Evolutionary conservation across 768 basidiomycete genomes (phyloP), one percentile per base, ranked within the genome.

Genomic region (Lyophyllum shimeji): DNA sequence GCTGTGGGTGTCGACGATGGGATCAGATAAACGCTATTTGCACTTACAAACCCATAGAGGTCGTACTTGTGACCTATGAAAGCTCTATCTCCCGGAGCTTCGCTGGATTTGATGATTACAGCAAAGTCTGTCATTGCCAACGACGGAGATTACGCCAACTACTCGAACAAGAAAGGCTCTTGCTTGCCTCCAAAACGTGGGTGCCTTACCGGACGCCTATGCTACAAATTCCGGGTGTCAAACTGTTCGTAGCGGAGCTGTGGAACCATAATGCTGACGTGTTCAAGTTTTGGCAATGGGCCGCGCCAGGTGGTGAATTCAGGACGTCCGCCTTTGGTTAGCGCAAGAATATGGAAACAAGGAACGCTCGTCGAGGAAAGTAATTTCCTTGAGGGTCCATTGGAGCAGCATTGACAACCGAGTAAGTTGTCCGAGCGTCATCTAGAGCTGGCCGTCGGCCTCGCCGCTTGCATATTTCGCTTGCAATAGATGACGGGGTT

Each of bases 221-320:
- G 12, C 40, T 25, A 51, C 25, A 51, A 56, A 39, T 34, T 24
- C 55, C 50, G 55, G 39, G 34, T 53, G 20, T 37, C 34, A 37
- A 8, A 13, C 15, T 37, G 11, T 37, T 37, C 25, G 46, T 46
- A 46, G 18, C 34, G 52, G 33, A 46, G 37, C 20, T 53, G 20
- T 37, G 15, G 17, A 53, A 11, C 3, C 20, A 7, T 17, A 3
- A 34, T 45, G 11, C 39, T 56, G 46, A 45, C 51, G 40, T 50
- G 23, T 50, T 12, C 9, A 33, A 9, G 46, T 48, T 31, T 33
- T 24, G 24, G n/a, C 33, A 13, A 1, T 34, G 29, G 29, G 9
- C 29, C 9, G 29, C 9, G 29, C 29, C 29, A 29, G 29, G 34
- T 37, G 34, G 34, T 13, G 34, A 3, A 37, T 11, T 11, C 15